Evolutionary conservation across 208 protist species (phyloP).

Genomic region (Wallacemonas sp.): DNA sequence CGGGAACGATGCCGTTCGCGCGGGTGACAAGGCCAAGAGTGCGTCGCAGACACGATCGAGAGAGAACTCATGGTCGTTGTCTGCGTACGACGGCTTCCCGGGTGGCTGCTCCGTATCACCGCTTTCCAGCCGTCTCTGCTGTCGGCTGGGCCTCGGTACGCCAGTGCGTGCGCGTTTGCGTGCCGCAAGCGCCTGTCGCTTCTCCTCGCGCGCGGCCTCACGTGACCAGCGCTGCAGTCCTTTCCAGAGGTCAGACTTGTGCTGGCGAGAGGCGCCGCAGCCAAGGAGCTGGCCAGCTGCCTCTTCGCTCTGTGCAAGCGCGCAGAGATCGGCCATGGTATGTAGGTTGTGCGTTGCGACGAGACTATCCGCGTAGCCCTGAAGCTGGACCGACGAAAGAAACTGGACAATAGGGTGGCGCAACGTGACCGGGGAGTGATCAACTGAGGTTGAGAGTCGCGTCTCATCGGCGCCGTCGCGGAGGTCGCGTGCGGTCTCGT

Average conservation of each 20-base stretch:
- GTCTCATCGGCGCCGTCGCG: neutral
- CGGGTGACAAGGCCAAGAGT: neutral
- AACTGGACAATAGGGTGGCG: conserved; percentile 72
- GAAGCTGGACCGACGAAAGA: conserved; percentile 64
- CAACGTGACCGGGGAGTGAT: conserved; percentile 31
- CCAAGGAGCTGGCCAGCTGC: conserved; percentile 56
- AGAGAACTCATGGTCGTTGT: neutral
- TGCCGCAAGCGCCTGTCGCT: neutral
- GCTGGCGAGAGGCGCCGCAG: conserved; percentile 47
- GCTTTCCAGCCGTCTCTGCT: neutral
- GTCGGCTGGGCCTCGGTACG: neutral
- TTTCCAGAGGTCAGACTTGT: conserved; percentile 50
- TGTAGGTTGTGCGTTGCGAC: conserved; percentile 31
- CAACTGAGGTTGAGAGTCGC: neutral
- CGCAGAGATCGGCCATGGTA: conserved; percentile 43
- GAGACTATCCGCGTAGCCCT: conserved; percentile 61
- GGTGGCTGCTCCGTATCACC: neutral
- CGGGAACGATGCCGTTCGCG: too few relatives aligned
- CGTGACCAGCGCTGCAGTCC: conserved; percentile 47
- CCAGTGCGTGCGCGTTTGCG: neutral
- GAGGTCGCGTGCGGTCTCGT: too few relatives aligned
- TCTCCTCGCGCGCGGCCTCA: conserved; percentile 15
- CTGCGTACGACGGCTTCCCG: neutral
- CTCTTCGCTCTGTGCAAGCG: conserved; percentile 21
- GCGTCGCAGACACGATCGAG: conserved; percentile 7